Evolutionary conservation across 805 yeast species (phyloP).

Genomic region (Nakazawaea sp.): DNA sequence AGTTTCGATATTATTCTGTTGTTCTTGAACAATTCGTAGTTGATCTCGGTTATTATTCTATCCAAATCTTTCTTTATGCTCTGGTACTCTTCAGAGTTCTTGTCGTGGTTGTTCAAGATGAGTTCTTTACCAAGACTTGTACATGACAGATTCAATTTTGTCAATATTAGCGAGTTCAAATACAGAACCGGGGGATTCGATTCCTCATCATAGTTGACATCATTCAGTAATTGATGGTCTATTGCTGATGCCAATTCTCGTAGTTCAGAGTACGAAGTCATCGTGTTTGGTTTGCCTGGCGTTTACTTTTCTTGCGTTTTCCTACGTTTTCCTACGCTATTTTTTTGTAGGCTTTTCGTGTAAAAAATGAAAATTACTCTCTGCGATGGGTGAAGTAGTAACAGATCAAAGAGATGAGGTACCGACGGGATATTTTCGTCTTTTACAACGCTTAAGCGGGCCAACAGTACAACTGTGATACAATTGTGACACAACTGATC

Average conservation of each 20-base stretch:
- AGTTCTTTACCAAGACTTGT: constrained; percentile 3
- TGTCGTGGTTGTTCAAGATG: not conserved
- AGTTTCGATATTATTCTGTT: not conserved
- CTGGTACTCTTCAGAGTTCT: not conserved
- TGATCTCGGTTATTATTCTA: constrained; percentile 1
- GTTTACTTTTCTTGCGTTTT: no score
- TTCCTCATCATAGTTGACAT: not conserved
- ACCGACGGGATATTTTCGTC: no score
- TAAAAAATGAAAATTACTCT: no score
- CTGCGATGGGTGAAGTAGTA: no score
- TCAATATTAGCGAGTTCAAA: constrained; percentile 4
- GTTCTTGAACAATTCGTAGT: constrained; percentile 8
- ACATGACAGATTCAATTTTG: constrained; percentile 4
- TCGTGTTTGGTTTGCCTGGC: no score
- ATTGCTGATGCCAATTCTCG: not conserved
- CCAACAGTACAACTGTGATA: no score
- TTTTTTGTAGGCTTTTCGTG: no score
- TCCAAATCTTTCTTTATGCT: not conserved
- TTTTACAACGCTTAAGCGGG: no score
- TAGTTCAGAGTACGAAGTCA: not conserved
- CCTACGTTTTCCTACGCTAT: no score
- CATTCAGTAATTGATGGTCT: not conserved
- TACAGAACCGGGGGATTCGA: not conserved
- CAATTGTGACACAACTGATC: no score
- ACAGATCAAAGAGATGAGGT: no score